phyloP scores from a whole-genome alignment of 2,329 filamentous ascomycete genomes.

The Epichloe elymi region DNA sequence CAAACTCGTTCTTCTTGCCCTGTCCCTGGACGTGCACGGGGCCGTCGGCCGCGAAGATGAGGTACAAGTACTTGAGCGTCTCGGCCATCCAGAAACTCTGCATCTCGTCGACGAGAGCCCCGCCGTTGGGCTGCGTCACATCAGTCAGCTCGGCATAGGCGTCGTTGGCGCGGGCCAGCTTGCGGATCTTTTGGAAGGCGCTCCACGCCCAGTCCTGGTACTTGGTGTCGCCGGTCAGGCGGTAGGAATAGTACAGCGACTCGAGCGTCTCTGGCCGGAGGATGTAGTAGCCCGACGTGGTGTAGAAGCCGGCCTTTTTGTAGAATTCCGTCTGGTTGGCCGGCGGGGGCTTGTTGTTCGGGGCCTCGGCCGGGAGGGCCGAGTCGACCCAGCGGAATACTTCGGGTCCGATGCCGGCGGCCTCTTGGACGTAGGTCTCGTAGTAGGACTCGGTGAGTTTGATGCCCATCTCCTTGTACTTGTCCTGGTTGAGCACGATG shows the following conservation, averaged over 20 bases:
- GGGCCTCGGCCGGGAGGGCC: slow-evolving; percentile 19
- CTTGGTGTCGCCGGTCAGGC: slow-evolving; percentile 58
- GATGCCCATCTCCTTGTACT: slow-evolving; percentile 64
- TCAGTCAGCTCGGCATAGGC: slow-evolving; percentile 55
- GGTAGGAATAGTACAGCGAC: slow-evolving; percentile 76
- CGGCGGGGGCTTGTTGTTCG: slow-evolving; percentile 29
- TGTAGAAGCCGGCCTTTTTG: slow-evolving; percentile 56
- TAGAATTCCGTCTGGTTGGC: slow-evolving; percentile 45
- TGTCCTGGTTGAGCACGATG: slow-evolving; percentile 47
- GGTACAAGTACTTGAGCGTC: slow-evolving; percentile 71
- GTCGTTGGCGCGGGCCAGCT: slow-evolving; percentile 46
- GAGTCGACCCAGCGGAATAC: slow-evolving; percentile 47
- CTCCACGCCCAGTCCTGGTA: slow-evolving; percentile 82
- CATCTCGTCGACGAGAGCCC: slow-evolving; percentile 53
- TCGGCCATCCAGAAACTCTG: slow-evolving; percentile 86
- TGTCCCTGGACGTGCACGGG: slow-evolving; percentile 39
- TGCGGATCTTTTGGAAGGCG: slow-evolving; percentile 56
- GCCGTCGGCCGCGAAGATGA: slow-evolving; percentile 53
- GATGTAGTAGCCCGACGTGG: slow-evolving; percentile 46
- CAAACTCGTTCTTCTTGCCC: slow-evolving; percentile 31
- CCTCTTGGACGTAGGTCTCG: slow-evolving; percentile 55
- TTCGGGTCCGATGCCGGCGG: slow-evolving; percentile 68
- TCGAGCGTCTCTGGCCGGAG: slow-evolving; percentile 74
- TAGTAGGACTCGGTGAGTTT: slow-evolving; percentile 59
- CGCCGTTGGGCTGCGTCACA: slow-evolving; percentile 51